A percentile compares a stretch with the other conserved stretches of the same genome.
phyloP scores from a whole-genome alignment of 2,329 filamentous ascomycete genomes.

The Fusarium protoensiforme region DNA sequence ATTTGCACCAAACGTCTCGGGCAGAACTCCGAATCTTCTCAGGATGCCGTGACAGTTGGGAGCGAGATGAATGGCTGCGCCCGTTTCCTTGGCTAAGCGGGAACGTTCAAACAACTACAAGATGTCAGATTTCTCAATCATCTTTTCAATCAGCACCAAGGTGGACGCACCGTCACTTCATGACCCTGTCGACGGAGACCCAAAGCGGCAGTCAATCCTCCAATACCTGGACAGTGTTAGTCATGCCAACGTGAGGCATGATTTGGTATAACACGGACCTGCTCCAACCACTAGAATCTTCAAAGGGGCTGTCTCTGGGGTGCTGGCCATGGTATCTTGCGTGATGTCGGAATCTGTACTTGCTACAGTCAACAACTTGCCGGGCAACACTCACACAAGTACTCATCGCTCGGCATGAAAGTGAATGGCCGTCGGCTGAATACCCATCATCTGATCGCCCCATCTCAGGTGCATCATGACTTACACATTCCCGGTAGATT shows the following conservation, averaged over 20 bases:
- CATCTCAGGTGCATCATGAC: neutral
- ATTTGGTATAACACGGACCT: neutral
- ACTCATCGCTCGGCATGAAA: neutral
- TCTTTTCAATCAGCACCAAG: too few relatives aligned
- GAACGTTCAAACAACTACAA: slow-evolving; percentile 66
- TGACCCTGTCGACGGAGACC: slow-evolving; percentile 61
- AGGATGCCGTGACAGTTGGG: slow-evolving; percentile 71
- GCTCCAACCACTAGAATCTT: slow-evolving; percentile 38
- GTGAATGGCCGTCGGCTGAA: neutral
- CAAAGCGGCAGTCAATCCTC: slow-evolving; percentile 60
- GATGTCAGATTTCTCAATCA: neutral
- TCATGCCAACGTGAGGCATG: rapidly evolving
- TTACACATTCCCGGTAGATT: neutral
- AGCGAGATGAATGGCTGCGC: slow-evolving; percentile 71
- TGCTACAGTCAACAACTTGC: too few relatives aligned
- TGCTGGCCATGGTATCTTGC: slow-evolving; percentile 6
- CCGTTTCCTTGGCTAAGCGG: slow-evolving; percentile 64
- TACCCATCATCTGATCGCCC: neutral
- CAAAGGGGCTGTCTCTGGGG: slow-evolving; percentile 5
- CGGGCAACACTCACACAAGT: neutral
- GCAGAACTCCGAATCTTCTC: slow-evolving; percentile 50
- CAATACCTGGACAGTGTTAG: slow-evolving; percentile 52
- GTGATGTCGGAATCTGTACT: neutral
- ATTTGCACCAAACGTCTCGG: slow-evolving; percentile 54
- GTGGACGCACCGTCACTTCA: slow-evolving; percentile 51